phyloP scores from a whole-genome alignment of 2,329 filamentous ascomycete species.

The Fusarium continuum region DNA sequence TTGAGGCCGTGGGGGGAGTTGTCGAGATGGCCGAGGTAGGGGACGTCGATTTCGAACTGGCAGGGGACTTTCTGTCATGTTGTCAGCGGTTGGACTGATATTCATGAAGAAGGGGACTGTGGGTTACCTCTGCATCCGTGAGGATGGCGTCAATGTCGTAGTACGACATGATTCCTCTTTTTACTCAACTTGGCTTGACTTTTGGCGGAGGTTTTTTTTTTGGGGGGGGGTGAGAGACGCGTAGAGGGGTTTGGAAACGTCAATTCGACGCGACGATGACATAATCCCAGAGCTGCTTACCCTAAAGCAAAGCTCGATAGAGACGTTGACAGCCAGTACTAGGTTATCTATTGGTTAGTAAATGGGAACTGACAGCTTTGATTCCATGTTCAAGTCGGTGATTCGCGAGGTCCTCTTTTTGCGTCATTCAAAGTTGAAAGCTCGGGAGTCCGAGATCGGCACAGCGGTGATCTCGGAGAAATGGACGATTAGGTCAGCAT shows the following conservation, averaged over 20 bases:
- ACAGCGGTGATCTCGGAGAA: constrained; percentile 16
- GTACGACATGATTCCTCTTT: constrained; percentile 67
- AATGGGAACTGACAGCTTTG: neutral
- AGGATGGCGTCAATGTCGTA: constrained; percentile 87
- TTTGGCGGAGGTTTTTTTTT: constrained; percentile 23
- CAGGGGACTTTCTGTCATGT: constrained; percentile 86
- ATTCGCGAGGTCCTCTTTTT: neutral
- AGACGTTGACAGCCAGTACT: neutral
- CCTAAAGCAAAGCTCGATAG: neutral
- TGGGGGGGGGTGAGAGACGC: constrained; percentile 23
- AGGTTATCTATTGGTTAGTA: neutral
- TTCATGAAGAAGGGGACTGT: neutral
- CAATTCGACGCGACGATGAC: constrained; percentile 39
- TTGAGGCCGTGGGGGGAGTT: constrained; percentile 82
- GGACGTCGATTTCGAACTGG: constrained; percentile 90
- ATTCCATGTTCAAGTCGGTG: neutral
- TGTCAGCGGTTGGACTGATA: constrained; percentile 5
- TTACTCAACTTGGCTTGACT: neutral
- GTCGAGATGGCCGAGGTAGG: constrained; percentile 88
- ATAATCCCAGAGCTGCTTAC: constrained; percentile 31
- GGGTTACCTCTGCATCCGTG: constrained; percentile 79
- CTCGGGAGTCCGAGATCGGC: constrained; percentile 27
- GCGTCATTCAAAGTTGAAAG: constrained; percentile 4
- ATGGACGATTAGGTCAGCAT: neutral
- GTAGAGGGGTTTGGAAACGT: constrained; percentile 22